A percentile compares a stretch with the other conserved stretches of the same genome.
These are phyloP conservation scores for Rhizoclosmatium globosum DNA, from an alignment of 192 early-diverging fungal species.

Conservation along the genomic window DNA sequence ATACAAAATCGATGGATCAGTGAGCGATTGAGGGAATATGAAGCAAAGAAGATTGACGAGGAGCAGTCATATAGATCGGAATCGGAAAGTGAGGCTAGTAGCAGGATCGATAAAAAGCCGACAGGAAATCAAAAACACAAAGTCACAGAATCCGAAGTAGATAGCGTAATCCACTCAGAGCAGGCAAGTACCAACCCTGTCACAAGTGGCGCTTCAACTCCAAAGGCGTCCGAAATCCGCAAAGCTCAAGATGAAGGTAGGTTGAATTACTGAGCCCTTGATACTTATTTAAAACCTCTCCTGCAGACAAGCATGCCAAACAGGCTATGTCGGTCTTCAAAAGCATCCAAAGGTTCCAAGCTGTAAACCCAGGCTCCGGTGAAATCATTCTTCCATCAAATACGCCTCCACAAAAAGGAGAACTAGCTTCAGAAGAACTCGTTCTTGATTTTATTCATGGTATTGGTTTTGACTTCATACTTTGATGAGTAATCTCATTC, in stretches of 20 bases:
- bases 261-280: neutral
- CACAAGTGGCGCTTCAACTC: neutral
- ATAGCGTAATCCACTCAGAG: neutral
- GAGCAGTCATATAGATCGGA: neutral
- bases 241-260: neutral
- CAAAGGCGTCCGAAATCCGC: neutral
- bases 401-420: slow-evolving; percentile 4
- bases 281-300: neutral
- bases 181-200: neutral
- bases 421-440: slow-evolving; percentile 32
- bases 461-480: neutral
- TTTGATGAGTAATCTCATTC: neutral
- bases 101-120: neutral
- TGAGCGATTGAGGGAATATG: slow-evolving; percentile 1
- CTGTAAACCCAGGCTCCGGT: slow-evolving; percentile 27
- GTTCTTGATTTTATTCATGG: slow-evolving; percentile 36
- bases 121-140: no score
- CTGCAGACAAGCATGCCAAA: neutral
- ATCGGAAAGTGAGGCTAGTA: neutral
- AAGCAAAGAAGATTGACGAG: neutral
- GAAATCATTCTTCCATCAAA: slow-evolving; percentile 36
- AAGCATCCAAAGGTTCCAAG: slow-evolving; percentile 26
- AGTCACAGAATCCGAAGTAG: neutral
- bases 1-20: slow-evolving; percentile 4
- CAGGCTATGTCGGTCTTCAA: slow-evolving; percentile 2